phyloP scores from a whole-genome alignment of 768 basidiomycete genomes.

The Gelatoporia subvermispora region DNA sequence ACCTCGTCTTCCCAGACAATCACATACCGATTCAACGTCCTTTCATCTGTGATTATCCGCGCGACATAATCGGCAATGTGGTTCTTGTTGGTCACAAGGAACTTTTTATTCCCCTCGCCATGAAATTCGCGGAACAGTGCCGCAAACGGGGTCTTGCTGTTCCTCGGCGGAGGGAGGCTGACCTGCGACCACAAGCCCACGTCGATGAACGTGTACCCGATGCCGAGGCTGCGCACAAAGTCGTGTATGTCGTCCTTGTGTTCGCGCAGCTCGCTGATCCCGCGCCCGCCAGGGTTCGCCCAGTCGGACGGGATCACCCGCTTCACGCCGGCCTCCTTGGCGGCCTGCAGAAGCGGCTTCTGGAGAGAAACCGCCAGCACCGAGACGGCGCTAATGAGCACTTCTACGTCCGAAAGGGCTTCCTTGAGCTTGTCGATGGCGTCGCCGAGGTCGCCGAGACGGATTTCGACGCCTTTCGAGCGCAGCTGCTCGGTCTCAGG shows the following conservation, averaged over 20 bases:
- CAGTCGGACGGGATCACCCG: slow-evolving; percentile 18
- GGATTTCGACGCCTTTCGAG: slow-evolving; percentile 16
- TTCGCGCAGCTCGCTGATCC: slow-evolving; percentile 2
- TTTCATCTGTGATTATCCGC: too few species aligned
- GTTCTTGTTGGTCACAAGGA: slow-evolving; percentile 15
- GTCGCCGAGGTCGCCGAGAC: slow-evolving; percentile 9
- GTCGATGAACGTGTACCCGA: slow-evolving; percentile 24
- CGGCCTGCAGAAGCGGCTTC: slow-evolving; percentile 11
- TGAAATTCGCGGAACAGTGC: slow-evolving; percentile 1
- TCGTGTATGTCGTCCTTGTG: slow-evolving; percentile 22
- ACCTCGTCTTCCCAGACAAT: slow-evolving; percentile 15
- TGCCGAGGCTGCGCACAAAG: slow-evolving; percentile 13
- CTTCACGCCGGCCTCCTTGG: slow-evolving; percentile 16
- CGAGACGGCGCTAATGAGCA: slow-evolving; percentile 15
- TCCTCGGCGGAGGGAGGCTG: slow-evolving; percentile 1
- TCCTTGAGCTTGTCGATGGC: slow-evolving; percentile 10
- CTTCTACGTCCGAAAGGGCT: slow-evolving; percentile 11
- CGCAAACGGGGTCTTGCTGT: neutral
- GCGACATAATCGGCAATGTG: slow-evolving; percentile 21
- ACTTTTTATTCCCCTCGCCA: slow-evolving; percentile 12
- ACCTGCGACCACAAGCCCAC: too few species aligned
- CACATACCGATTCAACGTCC: slow-evolving; percentile 25
- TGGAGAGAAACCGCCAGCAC: too few species aligned
- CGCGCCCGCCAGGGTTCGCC: slow-evolving; percentile 6
- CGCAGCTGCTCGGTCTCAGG: slow-evolving; percentile 8